These are phyloP conservation scores for Coprinopsis marcescibilis DNA, from an alignment of 768 basidiomycete species.

Conservation along the genomic window DNA sequence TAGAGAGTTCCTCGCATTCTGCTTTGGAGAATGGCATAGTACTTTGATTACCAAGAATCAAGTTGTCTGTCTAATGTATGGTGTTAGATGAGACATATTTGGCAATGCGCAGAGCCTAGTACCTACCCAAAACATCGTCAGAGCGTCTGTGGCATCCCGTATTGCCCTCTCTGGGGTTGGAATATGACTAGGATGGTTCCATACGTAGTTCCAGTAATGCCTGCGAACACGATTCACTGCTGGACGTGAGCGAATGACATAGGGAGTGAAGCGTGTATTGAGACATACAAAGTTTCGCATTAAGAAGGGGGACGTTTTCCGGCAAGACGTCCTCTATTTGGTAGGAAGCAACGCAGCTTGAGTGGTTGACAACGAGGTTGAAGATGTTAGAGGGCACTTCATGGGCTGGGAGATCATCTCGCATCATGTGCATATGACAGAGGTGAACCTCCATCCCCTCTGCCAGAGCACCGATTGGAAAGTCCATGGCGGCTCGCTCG, in stretches of 20 bases:
- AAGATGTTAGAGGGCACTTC: constrained; percentile 19
- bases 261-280: neutral
- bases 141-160: constrained; percentile 41
- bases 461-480: constrained; percentile 25
- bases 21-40: constrained; percentile 47
- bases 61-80: constrained; percentile 37
- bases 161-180: constrained; percentile 35
- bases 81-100: neutral
- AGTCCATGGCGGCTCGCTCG: constrained; percentile 21
- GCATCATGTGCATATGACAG: constrained; percentile 17
- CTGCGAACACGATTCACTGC: constrained; percentile 40
- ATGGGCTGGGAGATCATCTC: neutral
- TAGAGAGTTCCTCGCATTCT: constrained; percentile 46
- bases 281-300: constrained; percentile 22
- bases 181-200: constrained; percentile 42
- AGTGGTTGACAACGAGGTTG: constrained; percentile 41
- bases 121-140: constrained; percentile 44
- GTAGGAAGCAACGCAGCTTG: constrained; percentile 41
- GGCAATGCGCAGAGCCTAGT: neutral
- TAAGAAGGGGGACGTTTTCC: constrained; percentile 20
- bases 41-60: constrained; percentile 38
- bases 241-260: neutral
- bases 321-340: constrained; percentile 26
- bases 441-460: constrained; percentile 42
- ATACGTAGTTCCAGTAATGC: constrained; percentile 49